Base-by-base conservation (phyloP, 2,329 filamentous ascomycete species). In the Aureobasidium sp. region DNA sequence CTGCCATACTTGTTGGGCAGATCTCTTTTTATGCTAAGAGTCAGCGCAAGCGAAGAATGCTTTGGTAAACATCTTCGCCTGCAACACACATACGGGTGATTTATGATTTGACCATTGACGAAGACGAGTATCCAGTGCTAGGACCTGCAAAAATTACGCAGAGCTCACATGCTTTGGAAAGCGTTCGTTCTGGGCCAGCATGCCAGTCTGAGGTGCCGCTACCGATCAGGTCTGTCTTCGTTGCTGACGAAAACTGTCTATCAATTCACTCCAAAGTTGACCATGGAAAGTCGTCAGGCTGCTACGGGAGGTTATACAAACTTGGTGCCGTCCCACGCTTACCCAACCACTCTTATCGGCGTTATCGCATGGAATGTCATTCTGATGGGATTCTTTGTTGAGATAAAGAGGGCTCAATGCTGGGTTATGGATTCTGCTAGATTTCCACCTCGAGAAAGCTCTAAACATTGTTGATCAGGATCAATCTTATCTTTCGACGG, bases 361-460 rank as follows among this genome's bases (percentile, higher is more conserved):
- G n/a, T 56, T 56, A 56, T 56, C 52, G 52, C 52, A 29, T 23
- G 52, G 52, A 36, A 42, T 44, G 52, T 46, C 52, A 44, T 34
- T 44, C 9, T 46, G 52, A 56, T 56, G 52, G 44, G 52, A 20
- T 27, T 56, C 52, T 56, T 56, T 56, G 51, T 46, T 46, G 52
- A 46, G 52, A 55, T 20, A 55, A 8, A 27, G 32, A 20, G 51
- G 26, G 36, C 23, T 29, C 36, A 26, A 23, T 26, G 51, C 36
- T 55, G 8, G 10, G 36, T 10, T 15, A 29, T 29, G 8, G 8
- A 3, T 44, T 20, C 36, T 27, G 12, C 15, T 20, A 23, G 37
- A 42, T 37, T 15, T 27, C 26, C 23, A 39, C 20, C 20, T 12
- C 15, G 9, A 41, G 51, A 23, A 9, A 41, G 37, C 10, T 26